These are phyloP conservation scores for Spergularia bocconei DNA, from an alignment of 148 eudicot species.

Conservation along the genomic window DNA sequence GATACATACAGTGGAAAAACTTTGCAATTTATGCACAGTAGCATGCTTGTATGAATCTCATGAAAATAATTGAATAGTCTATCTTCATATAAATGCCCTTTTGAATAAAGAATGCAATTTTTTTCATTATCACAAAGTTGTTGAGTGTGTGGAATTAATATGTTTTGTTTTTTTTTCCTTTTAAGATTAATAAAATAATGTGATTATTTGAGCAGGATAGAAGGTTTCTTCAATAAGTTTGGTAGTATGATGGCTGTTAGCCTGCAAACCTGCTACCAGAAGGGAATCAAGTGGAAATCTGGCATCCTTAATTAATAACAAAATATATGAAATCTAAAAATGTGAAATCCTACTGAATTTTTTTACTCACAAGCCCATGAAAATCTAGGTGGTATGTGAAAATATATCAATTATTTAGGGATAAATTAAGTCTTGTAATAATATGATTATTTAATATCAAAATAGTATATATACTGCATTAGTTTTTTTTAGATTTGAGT, in stretches of 20 bases:
- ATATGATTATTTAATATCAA: too few relatives aligned
- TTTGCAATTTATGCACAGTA: too few relatives aligned
- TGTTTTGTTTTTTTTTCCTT: background rate
- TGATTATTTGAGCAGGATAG: background rate
- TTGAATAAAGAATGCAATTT: constrained; percentile 20
- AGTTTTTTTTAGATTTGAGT: too few relatives aligned
- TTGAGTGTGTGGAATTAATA: constrained; percentile 33
- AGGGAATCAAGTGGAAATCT: constrained; percentile 34
- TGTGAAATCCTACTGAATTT: constrained; percentile 5
- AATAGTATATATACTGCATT: too few relatives aligned
- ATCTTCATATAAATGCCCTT: constrained; percentile 3
- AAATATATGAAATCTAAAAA: constrained; percentile 21
- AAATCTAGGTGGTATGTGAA: too few relatives aligned
- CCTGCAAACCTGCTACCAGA: constrained; percentile 37
- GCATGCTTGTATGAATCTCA: constrained; percentile 29
- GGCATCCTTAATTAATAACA: constrained; percentile 27
- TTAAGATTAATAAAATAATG: constrained; percentile 2
- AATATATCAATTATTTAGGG: too few relatives aligned
- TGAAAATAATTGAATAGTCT: constrained; percentile 22
- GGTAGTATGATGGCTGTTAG: constrained; percentile 30
- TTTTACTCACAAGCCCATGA: background rate
- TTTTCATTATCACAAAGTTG: constrained; percentile 36
- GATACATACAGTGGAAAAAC: too few relatives aligned
- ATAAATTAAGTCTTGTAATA: too few relatives aligned
- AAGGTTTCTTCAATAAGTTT: constrained; percentile 5